Percentiles rank a stretch among this genome's conserved stretches.
phyloP scores from a whole-genome alignment of 2,329 filamentous ascomycete species.

The Podosphaera aphanis region DNA sequence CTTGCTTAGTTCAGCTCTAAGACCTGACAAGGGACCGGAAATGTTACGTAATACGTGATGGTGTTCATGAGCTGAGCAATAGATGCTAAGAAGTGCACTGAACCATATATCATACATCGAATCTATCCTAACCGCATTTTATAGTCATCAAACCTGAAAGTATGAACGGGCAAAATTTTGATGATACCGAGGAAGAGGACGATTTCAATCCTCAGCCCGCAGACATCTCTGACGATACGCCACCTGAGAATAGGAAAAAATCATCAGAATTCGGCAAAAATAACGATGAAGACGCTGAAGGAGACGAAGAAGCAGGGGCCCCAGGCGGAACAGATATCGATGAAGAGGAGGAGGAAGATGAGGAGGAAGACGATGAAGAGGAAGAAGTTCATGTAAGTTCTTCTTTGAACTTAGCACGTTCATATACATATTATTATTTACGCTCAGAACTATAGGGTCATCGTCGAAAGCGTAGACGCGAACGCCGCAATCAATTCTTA shows the following conservation, averaged over 20 bases:
- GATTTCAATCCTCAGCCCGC: slow-evolving; percentile 69
- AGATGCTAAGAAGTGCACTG: no score
- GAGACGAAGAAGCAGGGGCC: slow-evolving; percentile 19
- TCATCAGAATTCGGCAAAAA: background rate
- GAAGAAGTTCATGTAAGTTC: slow-evolving; percentile 18
- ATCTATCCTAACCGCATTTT: background rate
- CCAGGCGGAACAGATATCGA: no score
- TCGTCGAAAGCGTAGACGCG: slow-evolving; percentile 57
- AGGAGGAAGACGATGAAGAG: slow-evolving; percentile 21
- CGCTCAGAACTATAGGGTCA: slow-evolving; percentile 24
- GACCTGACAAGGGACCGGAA: no score
- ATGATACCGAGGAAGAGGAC: slow-evolving; percentile 54
- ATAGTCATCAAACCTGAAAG: background rate
- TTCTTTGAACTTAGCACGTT: slow-evolving; percentile 10
- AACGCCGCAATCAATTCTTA: slow-evolving; percentile 65
- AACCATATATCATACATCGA: background rate
- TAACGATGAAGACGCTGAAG: background rate
- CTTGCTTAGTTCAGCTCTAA: no score
- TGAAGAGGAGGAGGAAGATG: slow-evolving; percentile 21
- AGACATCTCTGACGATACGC: slow-evolving; percentile 38
- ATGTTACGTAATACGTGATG: no score
- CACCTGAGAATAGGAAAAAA: slow-evolving; percentile 16
- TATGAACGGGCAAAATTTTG: slow-evolving; percentile 7
- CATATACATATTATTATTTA: no score
- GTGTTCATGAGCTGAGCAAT: no score